phyloP scores from a whole-genome alignment of 1,284 basidiomycete species.

The Trichosporon sp. region DNA sequence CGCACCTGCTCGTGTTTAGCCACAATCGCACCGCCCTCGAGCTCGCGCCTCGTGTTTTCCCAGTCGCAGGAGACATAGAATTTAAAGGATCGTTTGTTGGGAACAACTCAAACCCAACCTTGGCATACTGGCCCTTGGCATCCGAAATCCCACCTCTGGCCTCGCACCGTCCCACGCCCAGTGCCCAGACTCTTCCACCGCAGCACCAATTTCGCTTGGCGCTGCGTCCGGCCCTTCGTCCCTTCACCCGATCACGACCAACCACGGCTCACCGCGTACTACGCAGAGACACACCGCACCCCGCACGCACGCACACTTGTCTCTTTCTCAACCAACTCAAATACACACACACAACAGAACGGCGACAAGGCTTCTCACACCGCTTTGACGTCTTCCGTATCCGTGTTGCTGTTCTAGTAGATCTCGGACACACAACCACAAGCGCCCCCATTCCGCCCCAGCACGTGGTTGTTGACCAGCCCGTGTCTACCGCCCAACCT shows the following conservation, averaged over 20 bases:
- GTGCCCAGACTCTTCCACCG: conserved; percentile 6
- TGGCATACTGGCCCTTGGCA: neutral
- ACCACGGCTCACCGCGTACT: conserved; percentile 1
- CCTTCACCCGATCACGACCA: conserved; percentile 4
- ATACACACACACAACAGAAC: neutral
- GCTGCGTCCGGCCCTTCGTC: neutral
- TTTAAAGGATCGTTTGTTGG: neutral
- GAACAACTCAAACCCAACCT: neutral
- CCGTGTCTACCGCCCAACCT: neutral
- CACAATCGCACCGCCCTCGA: neutral
- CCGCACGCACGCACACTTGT: neutral
- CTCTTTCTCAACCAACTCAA: neutral
- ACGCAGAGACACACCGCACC: neutral
- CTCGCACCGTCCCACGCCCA: neutral
- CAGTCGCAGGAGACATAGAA: neutral
- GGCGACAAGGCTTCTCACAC: neutral
- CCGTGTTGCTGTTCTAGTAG: conserved; percentile 1
- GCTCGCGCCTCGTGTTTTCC: neutral
- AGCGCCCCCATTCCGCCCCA: neutral
- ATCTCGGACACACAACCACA: neutral
- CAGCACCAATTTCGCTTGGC: conserved; percentile 5
- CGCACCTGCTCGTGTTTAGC: neutral
- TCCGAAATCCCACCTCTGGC: neutral
- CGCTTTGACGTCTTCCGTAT: neutral
- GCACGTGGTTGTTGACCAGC: conserved; percentile 3